phyloP scores from a whole-genome alignment of 1,139 yeast genomes.

The Candida sanyaensis region DNA sequence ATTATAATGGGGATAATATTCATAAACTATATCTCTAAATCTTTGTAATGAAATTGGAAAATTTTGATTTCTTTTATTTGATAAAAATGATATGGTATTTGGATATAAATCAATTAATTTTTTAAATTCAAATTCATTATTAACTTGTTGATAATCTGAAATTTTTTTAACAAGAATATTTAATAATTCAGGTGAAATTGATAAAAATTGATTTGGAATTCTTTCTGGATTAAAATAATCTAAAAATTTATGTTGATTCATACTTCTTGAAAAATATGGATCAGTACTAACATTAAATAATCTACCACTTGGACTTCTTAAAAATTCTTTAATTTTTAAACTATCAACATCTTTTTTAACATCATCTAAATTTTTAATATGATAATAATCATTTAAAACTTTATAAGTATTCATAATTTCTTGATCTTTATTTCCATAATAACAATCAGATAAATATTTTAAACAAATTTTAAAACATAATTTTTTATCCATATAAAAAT shows the following conservation, averaged over 20 bases:
- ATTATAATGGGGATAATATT: neutral
- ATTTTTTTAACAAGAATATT: neutral
- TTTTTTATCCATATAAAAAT: constrained; percentile 9
- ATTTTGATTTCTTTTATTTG: neutral
- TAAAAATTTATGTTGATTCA: constrained; percentile 11
- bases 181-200: neutral
- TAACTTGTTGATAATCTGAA: constrained; percentile 14
- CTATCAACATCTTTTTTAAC: constrained; percentile 7
- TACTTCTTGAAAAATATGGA: constrained; percentile 7
- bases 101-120: constrained; percentile 36
- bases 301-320: constrained; percentile 10
- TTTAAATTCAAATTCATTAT: constrained; percentile 21
- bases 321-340: constrained; percentile 5
- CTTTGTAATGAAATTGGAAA: neutral
- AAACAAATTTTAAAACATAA: constrained; percentile 13
- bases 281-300: constrained; percentile 9
- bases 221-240: constrained; percentile 14
- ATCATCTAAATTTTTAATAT: constrained; percentile 17
- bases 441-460: constrained; percentile 5
- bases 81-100: constrained; percentile 28
- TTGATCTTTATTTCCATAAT: constrained; percentile 5
- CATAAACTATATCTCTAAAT: neutral
- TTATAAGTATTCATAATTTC: constrained; percentile 20
- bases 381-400: constrained; percentile 31
- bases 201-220: neutral